Percentiles rank a stretch among this genome's conserved stretches.
phyloP scores from a whole-genome alignment of 768 basidiomycete genomes.

The Lactifluus hygrophoroides region DNA sequence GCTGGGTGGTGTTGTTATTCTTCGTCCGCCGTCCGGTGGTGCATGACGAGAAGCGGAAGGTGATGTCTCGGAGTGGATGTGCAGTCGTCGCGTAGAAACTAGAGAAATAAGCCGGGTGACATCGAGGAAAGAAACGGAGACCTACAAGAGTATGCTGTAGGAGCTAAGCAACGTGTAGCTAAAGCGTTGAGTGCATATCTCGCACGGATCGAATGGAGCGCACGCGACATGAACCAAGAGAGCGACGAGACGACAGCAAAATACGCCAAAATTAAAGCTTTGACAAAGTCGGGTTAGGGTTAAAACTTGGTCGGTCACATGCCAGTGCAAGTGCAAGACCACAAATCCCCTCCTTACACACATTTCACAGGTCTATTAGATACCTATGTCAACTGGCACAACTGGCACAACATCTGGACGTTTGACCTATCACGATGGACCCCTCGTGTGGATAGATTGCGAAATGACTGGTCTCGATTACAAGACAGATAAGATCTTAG shows the following conservation, averaged over 20 bases:
- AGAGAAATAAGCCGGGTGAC: not conserved
- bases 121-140: not conserved
- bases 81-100: slow-evolving; percentile 11
- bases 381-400: slow-evolving; percentile 4
- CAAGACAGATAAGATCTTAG: slow-evolving; percentile 60
- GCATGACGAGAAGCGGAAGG: not conserved
- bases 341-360: not conserved
- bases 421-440: slow-evolving; percentile 42
- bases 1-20: not conserved
- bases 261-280: not conserved
- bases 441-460: slow-evolving; percentile 79
- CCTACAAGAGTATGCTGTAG: not conserved
- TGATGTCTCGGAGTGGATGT: not conserved
- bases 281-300: slow-evolving; percentile 13
- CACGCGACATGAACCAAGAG: slow-evolving; percentile 11
- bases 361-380: not conserved
- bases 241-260: not conserved
- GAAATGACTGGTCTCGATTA: slow-evolving; percentile 79
- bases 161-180: not conserved
- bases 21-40: not conserved
- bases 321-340: not conserved
- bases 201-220: not conserved
- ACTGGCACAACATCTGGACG: not conserved
- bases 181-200: not conserved
- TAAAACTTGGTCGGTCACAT: slow-evolving; percentile 1